Percentiles rank a stretch among this genome's conserved stretches.
These are phyloP conservation scores for Boletellus dicymbophilus DNA, from an alignment of 1,284 basidiomycete genomes.

Conservation along the genomic window DNA sequence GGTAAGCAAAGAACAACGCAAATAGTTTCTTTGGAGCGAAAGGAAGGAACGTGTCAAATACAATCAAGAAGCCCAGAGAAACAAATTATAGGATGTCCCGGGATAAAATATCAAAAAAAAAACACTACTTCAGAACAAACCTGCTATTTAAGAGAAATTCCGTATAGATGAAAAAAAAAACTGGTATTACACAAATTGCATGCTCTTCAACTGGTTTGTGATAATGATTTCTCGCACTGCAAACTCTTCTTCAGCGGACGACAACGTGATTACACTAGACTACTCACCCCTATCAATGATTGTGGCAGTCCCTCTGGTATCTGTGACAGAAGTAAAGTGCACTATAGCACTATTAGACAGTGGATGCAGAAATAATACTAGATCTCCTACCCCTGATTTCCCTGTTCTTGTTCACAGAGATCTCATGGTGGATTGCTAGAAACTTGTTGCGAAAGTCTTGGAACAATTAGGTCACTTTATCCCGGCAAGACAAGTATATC, in stretches of 20 bases:
- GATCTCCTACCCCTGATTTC: slow-evolving; percentile 65
- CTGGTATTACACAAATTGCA: slow-evolving; percentile 50
- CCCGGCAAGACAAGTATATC: slow-evolving; percentile 11
- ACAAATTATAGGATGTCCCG: slow-evolving; percentile 17
- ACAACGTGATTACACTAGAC: neutral
- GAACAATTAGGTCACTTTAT: slow-evolving; percentile 9
- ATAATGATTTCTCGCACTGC: slow-evolving; percentile 65
- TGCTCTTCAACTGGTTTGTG: slow-evolving; percentile 54
- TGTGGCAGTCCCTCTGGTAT: slow-evolving; percentile 56
- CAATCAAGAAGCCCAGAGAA: slow-evolving; percentile 12
- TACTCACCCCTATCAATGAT: slow-evolving; percentile 57
- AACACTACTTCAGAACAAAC: slow-evolving; percentile 7
- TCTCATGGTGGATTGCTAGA: slow-evolving; percentile 62
- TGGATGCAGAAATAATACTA: neutral
- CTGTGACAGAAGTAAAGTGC: slow-evolving; percentile 79
- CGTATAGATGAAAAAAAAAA: slow-evolving; percentile 3
- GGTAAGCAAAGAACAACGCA: slow-evolving; percentile 12
- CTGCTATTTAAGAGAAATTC: neutral
- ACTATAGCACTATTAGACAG: slow-evolving; percentile 42
- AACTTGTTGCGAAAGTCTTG: slow-evolving; percentile 77
- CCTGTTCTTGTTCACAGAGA: slow-evolving; percentile 66
- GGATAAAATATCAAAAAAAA: slow-evolving; percentile 29
- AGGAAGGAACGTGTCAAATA: slow-evolving; percentile 14
- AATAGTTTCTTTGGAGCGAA: slow-evolving; percentile 7
- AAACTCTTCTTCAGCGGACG: neutral